A percentile compares a stretch with the other conserved stretches of the same genome.
phyloP scores from a whole-genome alignment of 1,284 basidiomycete genomes.

The Ustilago nuda region DNA sequence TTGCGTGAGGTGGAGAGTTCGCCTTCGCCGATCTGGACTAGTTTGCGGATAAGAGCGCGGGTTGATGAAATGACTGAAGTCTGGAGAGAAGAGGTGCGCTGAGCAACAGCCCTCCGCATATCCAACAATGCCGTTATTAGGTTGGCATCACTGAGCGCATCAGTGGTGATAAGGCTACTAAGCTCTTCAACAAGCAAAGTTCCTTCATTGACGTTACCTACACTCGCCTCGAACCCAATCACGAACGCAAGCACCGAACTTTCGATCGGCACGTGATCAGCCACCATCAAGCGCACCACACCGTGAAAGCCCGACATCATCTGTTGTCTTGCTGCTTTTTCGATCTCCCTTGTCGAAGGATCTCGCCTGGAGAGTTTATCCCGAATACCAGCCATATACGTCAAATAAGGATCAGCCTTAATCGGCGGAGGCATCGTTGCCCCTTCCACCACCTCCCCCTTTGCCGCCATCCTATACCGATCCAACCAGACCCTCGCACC shows the following conservation, averaged over 20 bases:
- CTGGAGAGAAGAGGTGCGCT: not conserved
- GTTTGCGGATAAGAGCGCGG: slow-evolving; percentile 18
- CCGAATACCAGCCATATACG: slow-evolving; percentile 33
- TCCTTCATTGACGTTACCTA: slow-evolving; percentile 21
- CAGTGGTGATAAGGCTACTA: slow-evolving; percentile 3
- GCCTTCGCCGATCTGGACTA: slow-evolving; percentile 32
- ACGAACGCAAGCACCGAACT: slow-evolving; percentile 32
- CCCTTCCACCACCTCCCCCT: not conserved
- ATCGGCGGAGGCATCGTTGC: slow-evolving; percentile 6
- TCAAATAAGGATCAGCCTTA: slow-evolving; percentile 27
- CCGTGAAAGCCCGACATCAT: slow-evolving; percentile 6
- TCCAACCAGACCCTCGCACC: slow-evolving; percentile 40
- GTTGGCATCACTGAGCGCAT: slow-evolving; percentile 3
- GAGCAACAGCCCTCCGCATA: slow-evolving; percentile 14
- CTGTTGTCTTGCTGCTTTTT: not conserved
- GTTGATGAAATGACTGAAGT: slow-evolving; percentile 14
- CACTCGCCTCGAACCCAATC: slow-evolving; percentile 27
- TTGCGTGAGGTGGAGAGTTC: not conserved
- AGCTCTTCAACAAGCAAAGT: slow-evolving; percentile 16
- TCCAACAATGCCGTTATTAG: slow-evolving; percentile 23
- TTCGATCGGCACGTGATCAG: slow-evolving; percentile 23
- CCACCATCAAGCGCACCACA: slow-evolving; percentile 18
- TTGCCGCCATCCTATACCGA: slow-evolving; percentile 20
- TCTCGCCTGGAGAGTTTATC: not conserved
- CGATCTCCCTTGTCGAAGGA: not conserved